Conservation (phyloP, 331 rosid species). For the Prunus yedoensis region DNA sequence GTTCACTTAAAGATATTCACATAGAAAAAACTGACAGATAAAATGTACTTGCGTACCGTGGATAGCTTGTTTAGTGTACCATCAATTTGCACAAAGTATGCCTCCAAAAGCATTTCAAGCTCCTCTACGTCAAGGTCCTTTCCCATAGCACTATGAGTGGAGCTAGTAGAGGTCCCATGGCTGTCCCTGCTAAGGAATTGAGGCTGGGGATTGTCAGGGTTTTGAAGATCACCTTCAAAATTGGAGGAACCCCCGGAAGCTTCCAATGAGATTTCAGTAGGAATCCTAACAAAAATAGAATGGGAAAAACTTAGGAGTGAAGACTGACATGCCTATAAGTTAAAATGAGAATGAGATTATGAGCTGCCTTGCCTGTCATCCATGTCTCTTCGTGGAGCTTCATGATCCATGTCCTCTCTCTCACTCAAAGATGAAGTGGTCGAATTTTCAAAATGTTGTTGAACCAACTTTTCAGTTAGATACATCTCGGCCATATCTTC, state of each 20-base stretch:
- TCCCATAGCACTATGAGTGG: slow-evolving; percentile 55
- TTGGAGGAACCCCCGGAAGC: slow-evolving; percentile 27
- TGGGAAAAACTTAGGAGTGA: no score
- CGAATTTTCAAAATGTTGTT: slow-evolving; percentile 61
- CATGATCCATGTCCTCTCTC: slow-evolving; percentile 35
- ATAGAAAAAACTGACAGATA: background rate
- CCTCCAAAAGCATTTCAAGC: slow-evolving; percentile 99
- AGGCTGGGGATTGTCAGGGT: slow-evolving; percentile 24
- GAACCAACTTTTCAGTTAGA: slow-evolving; percentile 69
- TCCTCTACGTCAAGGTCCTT: slow-evolving; percentile 90
- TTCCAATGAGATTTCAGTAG: slow-evolving; percentile 39
- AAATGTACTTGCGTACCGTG: slow-evolving; percentile 55
- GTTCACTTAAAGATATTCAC: background rate
- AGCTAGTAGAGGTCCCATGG: slow-evolving; percentile 19
- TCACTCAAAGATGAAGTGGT: slow-evolving; percentile 56
- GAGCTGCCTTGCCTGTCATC: slow-evolving; percentile 44
- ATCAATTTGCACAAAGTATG: slow-evolving; percentile 96
- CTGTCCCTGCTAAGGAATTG: slow-evolving; percentile 40
- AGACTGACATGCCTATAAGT: background rate
- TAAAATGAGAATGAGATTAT: background rate
- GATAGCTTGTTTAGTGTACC: slow-evolving; percentile 89
- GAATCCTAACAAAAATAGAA: slow-evolving; percentile 28
- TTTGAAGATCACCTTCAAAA: slow-evolving; percentile 33
- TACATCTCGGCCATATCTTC: slow-evolving; percentile 99
- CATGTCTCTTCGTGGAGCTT: slow-evolving; percentile 34